phyloP scores from a whole-genome alignment of 768 basidiomycete genomes.

The Termitomyces eurrhizus region DNA sequence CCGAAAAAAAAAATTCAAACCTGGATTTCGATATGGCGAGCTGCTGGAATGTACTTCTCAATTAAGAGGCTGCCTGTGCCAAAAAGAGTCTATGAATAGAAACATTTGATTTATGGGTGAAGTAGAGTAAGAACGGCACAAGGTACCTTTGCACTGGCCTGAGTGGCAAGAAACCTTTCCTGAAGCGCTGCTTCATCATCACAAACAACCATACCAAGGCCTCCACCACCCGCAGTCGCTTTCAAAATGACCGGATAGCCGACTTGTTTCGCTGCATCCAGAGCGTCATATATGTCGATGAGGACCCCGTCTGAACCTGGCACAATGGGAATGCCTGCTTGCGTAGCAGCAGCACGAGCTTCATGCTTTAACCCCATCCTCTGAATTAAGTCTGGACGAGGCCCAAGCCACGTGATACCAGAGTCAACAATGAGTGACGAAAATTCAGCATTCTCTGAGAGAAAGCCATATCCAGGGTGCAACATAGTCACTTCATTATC shows the following conservation, averaged over 20 bases:
- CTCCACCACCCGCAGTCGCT: conserved; percentile 67
- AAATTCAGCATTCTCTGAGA: conserved; percentile 61
- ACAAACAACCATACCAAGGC: conserved; percentile 63
- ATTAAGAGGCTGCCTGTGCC: conserved; percentile 48
- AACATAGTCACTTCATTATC: conserved; percentile 43
- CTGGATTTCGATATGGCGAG: conserved; percentile 67
- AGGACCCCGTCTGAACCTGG: conserved; percentile 55
- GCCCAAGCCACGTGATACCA: conserved; percentile 58
- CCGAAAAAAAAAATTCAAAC: conserved; percentile 23
- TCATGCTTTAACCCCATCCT: conserved; percentile 63
- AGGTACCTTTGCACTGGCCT: conserved; percentile 40
- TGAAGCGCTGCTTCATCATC: conserved; percentile 32
- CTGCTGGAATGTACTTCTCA: conserved; percentile 52
- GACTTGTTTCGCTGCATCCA: conserved; percentile 33
- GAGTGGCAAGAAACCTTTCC: conserved; percentile 30
- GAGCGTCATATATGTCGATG: conserved; percentile 34
- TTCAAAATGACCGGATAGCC: conserved; percentile 66
- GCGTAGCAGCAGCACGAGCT: conserved; percentile 40
- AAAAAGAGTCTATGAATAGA: conserved; percentile 32
- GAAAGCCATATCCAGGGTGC: conserved; percentile 64
- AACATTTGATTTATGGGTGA: neutral
- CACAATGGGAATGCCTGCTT: conserved; percentile 50
- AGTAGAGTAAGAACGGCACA: neutral
- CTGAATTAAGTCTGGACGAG: conserved; percentile 43
- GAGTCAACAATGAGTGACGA: conserved; percentile 39